These are phyloP conservation scores for Malus sieversii DNA, from an alignment of 306 rosid genomes.

Conservation along the genomic window DNA sequence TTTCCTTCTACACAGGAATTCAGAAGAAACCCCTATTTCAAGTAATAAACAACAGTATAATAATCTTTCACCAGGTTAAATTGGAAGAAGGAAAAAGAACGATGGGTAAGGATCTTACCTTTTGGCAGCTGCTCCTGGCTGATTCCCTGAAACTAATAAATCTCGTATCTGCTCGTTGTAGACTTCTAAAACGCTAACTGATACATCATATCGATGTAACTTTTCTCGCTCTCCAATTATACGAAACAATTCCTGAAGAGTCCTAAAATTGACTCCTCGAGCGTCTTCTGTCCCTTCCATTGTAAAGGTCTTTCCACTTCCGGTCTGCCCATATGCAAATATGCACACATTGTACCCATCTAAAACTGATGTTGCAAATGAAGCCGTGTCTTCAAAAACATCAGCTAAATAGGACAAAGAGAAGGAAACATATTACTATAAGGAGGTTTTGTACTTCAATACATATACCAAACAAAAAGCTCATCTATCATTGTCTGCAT, in stretches of 20 bases:
- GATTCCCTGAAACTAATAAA: constrained; percentile 69
- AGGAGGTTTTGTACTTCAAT: constrained; percentile 5
- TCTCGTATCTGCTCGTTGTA: constrained; percentile 96
- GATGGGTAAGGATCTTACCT: constrained; percentile 37
- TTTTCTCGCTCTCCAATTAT: constrained; percentile 52
- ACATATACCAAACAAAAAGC: neutral
- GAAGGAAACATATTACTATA: neutral
- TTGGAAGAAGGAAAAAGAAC: constrained; percentile 2
- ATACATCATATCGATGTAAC: constrained; percentile 49
- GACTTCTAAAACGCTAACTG: constrained; percentile 92
- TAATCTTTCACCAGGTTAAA: neutral
- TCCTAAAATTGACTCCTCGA: constrained; percentile 94
- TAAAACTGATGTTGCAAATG: constrained; percentile 76
- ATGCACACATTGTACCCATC: constrained; percentile 96
- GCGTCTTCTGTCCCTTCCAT: constrained; percentile 89
- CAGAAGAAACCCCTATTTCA: neutral
- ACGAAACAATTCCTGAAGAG: constrained; percentile 74
- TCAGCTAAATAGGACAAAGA: constrained; percentile 40
- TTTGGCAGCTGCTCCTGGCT: constrained; percentile 51
- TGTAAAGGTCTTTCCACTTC: constrained; percentile 92
- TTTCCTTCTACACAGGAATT: neutral
- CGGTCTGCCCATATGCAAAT: constrained; percentile 95
- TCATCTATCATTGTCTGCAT: neutral
- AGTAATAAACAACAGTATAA: neutral
- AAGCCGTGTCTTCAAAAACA: constrained; percentile 74